Conservation (phyloP, 208 protist genomes). For the Acanthamoeba divionensis region DNA sequence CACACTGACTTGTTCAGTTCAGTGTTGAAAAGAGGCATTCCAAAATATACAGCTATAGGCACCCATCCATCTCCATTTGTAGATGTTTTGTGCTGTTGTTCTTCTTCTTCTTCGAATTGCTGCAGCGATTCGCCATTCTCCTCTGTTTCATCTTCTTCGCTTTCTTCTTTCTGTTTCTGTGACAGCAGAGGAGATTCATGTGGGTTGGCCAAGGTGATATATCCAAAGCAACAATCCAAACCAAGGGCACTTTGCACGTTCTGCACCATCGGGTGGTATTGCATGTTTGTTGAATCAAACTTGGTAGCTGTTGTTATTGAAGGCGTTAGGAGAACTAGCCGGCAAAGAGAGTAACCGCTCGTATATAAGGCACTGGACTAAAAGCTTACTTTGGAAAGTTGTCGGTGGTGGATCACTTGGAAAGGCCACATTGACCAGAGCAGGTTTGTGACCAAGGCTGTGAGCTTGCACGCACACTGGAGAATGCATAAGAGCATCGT, state of each 20-base stretch:
- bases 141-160: neutral
- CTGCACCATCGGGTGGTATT: conserved; percentile 22
- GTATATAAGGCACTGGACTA: neutral
- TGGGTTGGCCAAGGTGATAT: conserved; percentile 34
- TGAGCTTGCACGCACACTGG: conserved; percentile 72
- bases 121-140: neutral
- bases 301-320: neutral
- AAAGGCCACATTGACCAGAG: neutral
- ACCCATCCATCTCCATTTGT: conserved; percentile 41
- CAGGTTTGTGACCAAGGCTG: neutral
- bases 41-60: conserved; percentile 62
- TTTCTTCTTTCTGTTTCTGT: neutral
- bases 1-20: conserved; percentile 55
- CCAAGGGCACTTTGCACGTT: conserved; percentile 19
- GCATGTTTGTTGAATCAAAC: neutral
- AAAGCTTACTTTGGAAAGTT: too few relatives aligned
- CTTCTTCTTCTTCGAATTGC: neutral
- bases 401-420: neutral
- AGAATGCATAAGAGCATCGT: conserved; percentile 65
- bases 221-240: conserved; percentile 15
- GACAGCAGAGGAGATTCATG: neutral
- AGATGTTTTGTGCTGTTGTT: neutral
- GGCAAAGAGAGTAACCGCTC: neutral
- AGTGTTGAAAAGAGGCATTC: conserved; percentile 67
- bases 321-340: neutral